phyloP scores from a whole-genome alignment of 345 rosid genomes.

The Pugionium cornutum region DNA sequence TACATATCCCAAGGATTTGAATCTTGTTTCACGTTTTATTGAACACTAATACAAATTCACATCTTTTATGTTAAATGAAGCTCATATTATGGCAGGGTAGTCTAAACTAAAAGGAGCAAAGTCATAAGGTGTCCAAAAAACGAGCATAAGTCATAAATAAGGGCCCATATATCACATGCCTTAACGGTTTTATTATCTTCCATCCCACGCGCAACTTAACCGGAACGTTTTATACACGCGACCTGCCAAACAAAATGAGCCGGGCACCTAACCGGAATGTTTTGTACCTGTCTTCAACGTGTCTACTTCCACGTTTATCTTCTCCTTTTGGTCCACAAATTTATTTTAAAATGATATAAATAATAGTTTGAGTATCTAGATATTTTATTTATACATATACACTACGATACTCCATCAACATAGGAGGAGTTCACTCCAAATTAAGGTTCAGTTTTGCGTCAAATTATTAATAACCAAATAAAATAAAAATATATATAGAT shows the following conservation, averaged over 20 bases:
- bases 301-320: conserved; percentile 24
- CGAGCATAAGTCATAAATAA: conserved; percentile 8
- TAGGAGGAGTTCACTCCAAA: conserved; percentile 4
- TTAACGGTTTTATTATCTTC: conserved; percentile 7
- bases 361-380: neutral
- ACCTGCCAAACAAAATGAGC: neutral
- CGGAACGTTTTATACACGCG: conserved; percentile 1
- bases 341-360: neutral
- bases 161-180: conserved; percentile 26
- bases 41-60: too few relatives aligned
- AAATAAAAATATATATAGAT: neutral
- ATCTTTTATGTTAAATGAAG: too few relatives aligned
- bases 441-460: neutral
- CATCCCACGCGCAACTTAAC: neutral
- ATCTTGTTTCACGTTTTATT: too few relatives aligned
- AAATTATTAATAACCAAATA: neutral
- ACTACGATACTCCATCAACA: neutral
- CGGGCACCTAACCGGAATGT: too few relatives aligned
- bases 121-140: too few relatives aligned
- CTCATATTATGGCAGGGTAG: too few relatives aligned
- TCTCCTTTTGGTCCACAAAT: conserved; percentile 13
- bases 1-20: too few relatives aligned
- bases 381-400: neutral
- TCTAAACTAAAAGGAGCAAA: neutral
- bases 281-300: conserved; percentile 31